Base-by-base conservation (phyloP, 2,329 filamentous ascomycete species). In the Knoxdaviesia proteae region DNA sequence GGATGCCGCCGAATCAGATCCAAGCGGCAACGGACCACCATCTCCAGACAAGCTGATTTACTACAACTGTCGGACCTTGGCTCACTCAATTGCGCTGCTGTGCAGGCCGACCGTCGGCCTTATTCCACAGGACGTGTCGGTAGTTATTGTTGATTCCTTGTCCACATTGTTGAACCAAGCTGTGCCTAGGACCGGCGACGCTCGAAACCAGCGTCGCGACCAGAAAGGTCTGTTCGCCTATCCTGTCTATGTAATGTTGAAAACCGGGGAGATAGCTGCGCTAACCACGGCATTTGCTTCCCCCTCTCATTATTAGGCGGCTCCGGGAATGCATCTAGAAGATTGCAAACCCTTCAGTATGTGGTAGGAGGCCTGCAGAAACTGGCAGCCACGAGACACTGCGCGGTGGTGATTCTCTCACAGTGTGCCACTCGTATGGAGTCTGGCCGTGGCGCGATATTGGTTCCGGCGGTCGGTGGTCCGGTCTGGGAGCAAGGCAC, bases 381-480 rank as follows among this genome's bases (percentile, higher is more conserved):
- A 51, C 67, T 93, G 7, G 84, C 87, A 5, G 75, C 79, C 7
- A 71, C 78, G 32, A 71, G 74, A 48, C 71, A 82, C 51, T 66
- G 87, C 42, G 80, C 84, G 30, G 65, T 93, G 37, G 63, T 94
- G 3, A 56, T 90, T 20, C 67, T 86, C 40, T 84, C 77, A 35
- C 86, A 92, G 54, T 84, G 80, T 46, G 80, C 78, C 37, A 92
- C 84, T n/a, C 80, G 77, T 49, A 78, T 92, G 60, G 76, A 80
- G 47, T 65, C 66, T 4, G 77, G 70, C 48, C 67, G 62, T 49
- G 71, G 67, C 49, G 80, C 86, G 9, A 71, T 78, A 7, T 63
- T 96, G 40, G 70, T 78, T 42, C 80, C 86, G 10, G 75, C 83
- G 36, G 67, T 94, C 47, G 79, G 79, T 44, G 77, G 80, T 9